Base-by-base conservation (phyloP, 768 basidiomycete genomes). In the Hortiboletus campestris region DNA sequence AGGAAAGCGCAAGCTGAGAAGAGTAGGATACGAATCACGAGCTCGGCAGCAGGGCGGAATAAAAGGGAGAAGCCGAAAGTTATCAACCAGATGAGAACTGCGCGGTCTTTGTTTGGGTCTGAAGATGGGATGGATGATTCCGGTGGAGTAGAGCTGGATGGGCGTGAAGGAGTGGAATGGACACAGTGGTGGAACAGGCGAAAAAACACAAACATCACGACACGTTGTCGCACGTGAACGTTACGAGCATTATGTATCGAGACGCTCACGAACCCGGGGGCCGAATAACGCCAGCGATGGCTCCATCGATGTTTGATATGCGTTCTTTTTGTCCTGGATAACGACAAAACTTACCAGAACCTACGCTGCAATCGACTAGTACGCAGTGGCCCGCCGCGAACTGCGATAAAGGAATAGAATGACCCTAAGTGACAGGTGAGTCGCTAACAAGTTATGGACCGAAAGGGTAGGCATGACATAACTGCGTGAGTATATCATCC, bases 161-260 rank as follows among this genome's bases (percentile, higher is more conserved):
- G 28, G 6, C 13, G n/a, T 9, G 51, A 46, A 16, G 44, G 31
- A 19, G 38, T 19, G 10, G 40, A 41, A 7, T 20, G 14, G 39
- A 54, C 42, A 28, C 40, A 57, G 36, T 44, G 62, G 16, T 28
- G 47, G 47, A 60, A 51, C 12, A 56, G 49, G n/a, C 38, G 49
- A 47, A 53, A 57, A 13, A 53, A 44, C 13, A 53, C 31, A 32
- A 63, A 53, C 64, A 65, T 66, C 11, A 43, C 4, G 17, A 17
- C 36, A 42, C 32, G 35, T 36, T 41, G 36, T 14, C 19, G 36
- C 32, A 6, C 5, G 28, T 6, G 35, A 44, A 39, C 31, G n/a
- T 25, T 28, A 42, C 31, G 28, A 4, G 19, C 10, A 11, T 45
- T 40, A 41, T 34, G 40, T 38, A 22, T 22, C 34, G 22, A 25